Conservation (phyloP, 2,329 filamentous ascomycete species). For the Allantophomopsis cytisporea region DNA sequence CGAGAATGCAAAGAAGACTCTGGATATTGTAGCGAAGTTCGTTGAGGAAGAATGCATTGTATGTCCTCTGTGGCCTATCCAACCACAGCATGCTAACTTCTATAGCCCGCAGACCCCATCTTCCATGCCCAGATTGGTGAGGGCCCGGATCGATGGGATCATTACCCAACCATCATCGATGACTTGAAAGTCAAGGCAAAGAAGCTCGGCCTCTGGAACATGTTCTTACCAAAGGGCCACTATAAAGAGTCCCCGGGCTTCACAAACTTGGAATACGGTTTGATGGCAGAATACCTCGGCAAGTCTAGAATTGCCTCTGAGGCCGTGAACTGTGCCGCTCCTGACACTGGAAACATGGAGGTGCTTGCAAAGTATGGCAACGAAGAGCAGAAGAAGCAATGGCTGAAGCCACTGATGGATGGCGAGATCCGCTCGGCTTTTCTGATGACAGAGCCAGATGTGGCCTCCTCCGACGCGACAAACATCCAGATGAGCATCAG, state of each 20-base stretch:
- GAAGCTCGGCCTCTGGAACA: constrained; percentile 86
- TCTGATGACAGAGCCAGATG: constrained; percentile 84
- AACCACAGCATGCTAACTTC: neutral
- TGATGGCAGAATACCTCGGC: constrained; percentile 94
- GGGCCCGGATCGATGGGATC: constrained; percentile 64
- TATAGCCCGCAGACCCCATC: constrained; percentile 52
- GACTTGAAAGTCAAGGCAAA: constrained; percentile 76
- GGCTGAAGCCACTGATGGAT: constrained; percentile 69
- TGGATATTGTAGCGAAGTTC: constrained; percentile 87
- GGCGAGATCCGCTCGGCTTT: constrained; percentile 83
- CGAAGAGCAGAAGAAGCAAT: constrained; percentile 70
- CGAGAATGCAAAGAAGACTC: constrained; percentile 68
- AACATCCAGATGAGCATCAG: constrained; percentile 81
- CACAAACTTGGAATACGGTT: constrained; percentile 88
- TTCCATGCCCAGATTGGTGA: constrained; percentile 68
- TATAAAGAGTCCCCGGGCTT: constrained; percentile 93
- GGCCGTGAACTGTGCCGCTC: constrained; percentile 80
- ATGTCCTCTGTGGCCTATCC: neutral
- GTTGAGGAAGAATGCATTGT: constrained; percentile 85
- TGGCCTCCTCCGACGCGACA: constrained; percentile 81
- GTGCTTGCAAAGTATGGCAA: constrained; percentile 86
- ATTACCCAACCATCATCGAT: constrained; percentile 71
- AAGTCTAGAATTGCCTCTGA: constrained; percentile 74
- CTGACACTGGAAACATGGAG: constrained; percentile 94
- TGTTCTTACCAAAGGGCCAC: constrained; percentile 91